A percentile compares a stretch with the other conserved stretches of the same genome.
Conservation (phyloP, 2,329 filamentous ascomycete species). For the Hymenoscyphus infarciens region DNA sequence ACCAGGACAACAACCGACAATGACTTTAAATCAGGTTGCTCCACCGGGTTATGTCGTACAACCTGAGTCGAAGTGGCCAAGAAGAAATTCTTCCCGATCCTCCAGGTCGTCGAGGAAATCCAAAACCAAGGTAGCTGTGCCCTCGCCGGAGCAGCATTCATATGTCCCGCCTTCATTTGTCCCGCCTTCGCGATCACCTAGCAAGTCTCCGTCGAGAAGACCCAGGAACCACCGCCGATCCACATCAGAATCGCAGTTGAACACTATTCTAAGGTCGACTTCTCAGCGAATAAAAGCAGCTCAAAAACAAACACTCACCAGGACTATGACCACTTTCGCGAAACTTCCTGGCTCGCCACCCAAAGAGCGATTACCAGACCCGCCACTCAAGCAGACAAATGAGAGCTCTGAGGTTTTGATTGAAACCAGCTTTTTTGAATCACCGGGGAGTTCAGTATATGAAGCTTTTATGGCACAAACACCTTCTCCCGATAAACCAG, state of each 20-base stretch:
- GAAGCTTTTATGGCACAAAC: constrained; percentile 19
- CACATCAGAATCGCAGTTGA: constrained; percentile 26
- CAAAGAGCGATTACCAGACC: constrained; percentile 23
- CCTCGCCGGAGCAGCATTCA: not conserved
- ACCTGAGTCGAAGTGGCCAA: constrained; percentile 21
- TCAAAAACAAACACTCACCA: constrained; percentile 22
- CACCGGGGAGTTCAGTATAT: constrained; percentile 21
- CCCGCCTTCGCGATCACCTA: not conserved
- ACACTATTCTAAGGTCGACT: constrained; percentile 29
- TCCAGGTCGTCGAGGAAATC: constrained; percentile 8
- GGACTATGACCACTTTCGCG: constrained; percentile 24
- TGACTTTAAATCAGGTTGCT: constrained; percentile 25
- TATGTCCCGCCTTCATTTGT: not conserved
- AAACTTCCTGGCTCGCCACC: constrained; percentile 26
- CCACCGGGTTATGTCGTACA: constrained; percentile 28
- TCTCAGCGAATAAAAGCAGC: constrained; percentile 27
- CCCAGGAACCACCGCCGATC: constrained; percentile 17
- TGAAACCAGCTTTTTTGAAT: constrained; percentile 14
- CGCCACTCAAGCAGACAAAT: constrained; percentile 15
- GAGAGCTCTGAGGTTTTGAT: constrained; percentile 26
- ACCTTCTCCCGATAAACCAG: constrained; percentile 22
- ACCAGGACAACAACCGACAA: constrained; percentile 23
- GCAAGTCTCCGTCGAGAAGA: not conserved
- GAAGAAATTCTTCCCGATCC: constrained; percentile 12
- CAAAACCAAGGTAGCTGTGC: constrained; percentile 8